These are phyloP conservation scores for Leccinum uliginosum DNA, from an alignment of 768 basidiomycete genomes.

Conservation along the genomic window DNA sequence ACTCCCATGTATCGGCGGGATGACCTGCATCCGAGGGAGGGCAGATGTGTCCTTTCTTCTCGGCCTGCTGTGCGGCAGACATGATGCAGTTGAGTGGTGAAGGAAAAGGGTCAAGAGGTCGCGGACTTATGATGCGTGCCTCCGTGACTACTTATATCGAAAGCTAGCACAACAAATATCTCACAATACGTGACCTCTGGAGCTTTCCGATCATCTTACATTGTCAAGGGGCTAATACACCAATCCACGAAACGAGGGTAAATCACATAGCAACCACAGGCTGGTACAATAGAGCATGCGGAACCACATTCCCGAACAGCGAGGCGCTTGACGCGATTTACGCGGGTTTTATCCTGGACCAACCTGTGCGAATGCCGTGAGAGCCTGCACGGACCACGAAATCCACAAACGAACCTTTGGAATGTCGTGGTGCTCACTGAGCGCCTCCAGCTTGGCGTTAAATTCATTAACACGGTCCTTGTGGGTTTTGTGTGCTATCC, in stretches of 20 bases:
- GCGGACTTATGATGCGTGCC: conserved; percentile 31
- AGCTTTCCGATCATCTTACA: conserved; percentile 24
- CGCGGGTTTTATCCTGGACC: conserved; percentile 70
- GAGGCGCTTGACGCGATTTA: conserved; percentile 29
- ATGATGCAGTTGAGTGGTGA: conserved; percentile 35
- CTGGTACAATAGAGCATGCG: conserved; percentile 11
- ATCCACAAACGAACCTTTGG: conserved; percentile 60
- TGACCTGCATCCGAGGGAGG: conserved; percentile 61
- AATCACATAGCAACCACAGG: conserved; percentile 18
- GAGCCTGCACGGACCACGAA: conserved; percentile 27
- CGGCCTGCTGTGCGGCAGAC: conserved; percentile 31
- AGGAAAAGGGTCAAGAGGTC: conserved; percentile 34
- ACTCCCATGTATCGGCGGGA: conserved; percentile 84
- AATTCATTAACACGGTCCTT: conserved; percentile 93
- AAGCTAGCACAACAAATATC: conserved; percentile 31
- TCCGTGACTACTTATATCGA: conserved; percentile 38
- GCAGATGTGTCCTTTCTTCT: conserved; percentile 51
- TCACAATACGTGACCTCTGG: conserved; percentile 30
- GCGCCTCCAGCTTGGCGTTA: conserved; percentile 77
- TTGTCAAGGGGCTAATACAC: conserved; percentile 22
- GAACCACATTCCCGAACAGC: conserved; percentile 3
- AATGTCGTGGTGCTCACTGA: conserved; percentile 94
- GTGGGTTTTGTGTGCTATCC: conserved; percentile 79
- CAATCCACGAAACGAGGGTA: conserved; percentile 13
- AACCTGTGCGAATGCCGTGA: conserved; percentile 48